Base-by-base conservation (phyloP, 2,329 filamentous ascomycete genomes). In the Rutstroemia sydowiana region DNA sequence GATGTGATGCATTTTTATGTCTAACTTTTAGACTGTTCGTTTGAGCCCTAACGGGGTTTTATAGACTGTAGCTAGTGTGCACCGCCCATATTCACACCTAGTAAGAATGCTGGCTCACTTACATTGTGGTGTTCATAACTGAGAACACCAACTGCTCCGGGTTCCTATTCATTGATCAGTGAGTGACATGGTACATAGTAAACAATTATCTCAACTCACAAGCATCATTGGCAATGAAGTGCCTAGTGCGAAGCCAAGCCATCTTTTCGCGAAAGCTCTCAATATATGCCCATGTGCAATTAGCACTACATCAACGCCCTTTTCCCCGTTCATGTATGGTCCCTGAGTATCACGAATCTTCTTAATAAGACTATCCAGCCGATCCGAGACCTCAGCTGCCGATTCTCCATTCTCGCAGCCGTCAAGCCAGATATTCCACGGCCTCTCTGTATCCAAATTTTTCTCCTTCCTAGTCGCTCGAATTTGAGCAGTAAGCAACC, bases 191-290 rank as follows among this genome's bases (percentile, higher is more conserved):
- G n/a, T n/a, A n/a, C n/a, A n/a, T n/a, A n/a, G n/a, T n/a, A n/a
- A n/a, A n/a, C n/a, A n/a, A n/a, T n/a, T n/a, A n/a, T n/a, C n/a
- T n/a, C n/a, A n/a, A n/a, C n/a, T n/a, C n/a, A n/a, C 67, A 28
- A 70, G 57, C 61, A 70, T 68, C 64, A 70, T 63, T 1, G 65
- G 64, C 20, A 70, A 44, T 9, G 59, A 62, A 45, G 53, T 60
- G 28, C 61, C 58, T 13, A 70, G 53, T 23, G 64, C 63, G 65
- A 74, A 75, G 0, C 71, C 62, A 50, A 81, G 67, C 78, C 77
- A 81, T 20, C 78, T 63, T 47, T 76, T 77, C 16, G 76, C 74
- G 61, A 81, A 77, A 1, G 74, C 73, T 37, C 78, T 66, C 55
- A 81, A 56, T 28, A 81, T 75, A 66, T 79, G 77, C 2, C 70